These are phyloP conservation scores for Pythium aristosporum DNA, from an alignment of 352 stramenopile species.

Conservation along the genomic window DNA sequence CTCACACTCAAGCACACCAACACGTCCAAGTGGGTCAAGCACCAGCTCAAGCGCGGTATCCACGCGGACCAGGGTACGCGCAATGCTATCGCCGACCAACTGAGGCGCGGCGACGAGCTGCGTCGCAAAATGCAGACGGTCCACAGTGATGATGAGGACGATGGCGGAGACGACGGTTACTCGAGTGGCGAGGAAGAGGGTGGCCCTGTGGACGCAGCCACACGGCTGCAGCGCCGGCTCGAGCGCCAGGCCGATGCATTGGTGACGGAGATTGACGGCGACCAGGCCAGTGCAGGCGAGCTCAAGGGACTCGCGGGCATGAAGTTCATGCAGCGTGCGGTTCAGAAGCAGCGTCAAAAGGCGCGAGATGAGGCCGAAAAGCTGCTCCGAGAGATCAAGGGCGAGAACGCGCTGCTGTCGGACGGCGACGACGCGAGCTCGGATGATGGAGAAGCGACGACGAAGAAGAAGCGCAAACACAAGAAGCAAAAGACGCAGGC, in stretches of 20 bases:
- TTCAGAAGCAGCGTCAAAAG: constrained; percentile 93
- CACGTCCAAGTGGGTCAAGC: constrained; percentile 97
- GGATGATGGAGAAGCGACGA: constrained; percentile 26
- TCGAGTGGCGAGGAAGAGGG: constrained; percentile 40
- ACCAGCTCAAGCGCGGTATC: constrained; percentile 91
- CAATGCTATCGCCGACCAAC: constrained; percentile 85
- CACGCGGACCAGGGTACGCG: constrained; percentile 91
- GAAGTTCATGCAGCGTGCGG: constrained; percentile 98
- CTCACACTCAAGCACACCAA: constrained; percentile 98
- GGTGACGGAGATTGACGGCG: constrained; percentile 72
- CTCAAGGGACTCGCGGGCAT: constrained; percentile 92
- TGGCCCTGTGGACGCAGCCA: constrained; percentile 47
- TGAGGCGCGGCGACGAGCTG: constrained; percentile 91
- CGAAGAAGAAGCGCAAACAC: constrained; percentile 24
- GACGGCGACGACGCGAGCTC: constrained; percentile 56
- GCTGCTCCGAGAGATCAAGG: constrained; percentile 92
- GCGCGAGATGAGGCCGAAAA: constrained; percentile 91
- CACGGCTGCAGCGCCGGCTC: constrained; percentile 55
- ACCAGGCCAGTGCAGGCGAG: constrained; percentile 48
- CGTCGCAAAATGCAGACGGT: constrained; percentile 90
- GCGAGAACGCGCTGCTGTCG: constrained; percentile 66
- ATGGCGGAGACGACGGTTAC: constrained; percentile 37
- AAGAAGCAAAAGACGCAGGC: constrained; percentile 36
- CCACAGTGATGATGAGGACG: constrained; percentile 54
- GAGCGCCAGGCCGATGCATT: constrained; percentile 72